phyloP scores from a whole-genome alignment of 2,329 filamentous ascomycete genomes.

The Ceratocystis eucalypticola region DNA sequence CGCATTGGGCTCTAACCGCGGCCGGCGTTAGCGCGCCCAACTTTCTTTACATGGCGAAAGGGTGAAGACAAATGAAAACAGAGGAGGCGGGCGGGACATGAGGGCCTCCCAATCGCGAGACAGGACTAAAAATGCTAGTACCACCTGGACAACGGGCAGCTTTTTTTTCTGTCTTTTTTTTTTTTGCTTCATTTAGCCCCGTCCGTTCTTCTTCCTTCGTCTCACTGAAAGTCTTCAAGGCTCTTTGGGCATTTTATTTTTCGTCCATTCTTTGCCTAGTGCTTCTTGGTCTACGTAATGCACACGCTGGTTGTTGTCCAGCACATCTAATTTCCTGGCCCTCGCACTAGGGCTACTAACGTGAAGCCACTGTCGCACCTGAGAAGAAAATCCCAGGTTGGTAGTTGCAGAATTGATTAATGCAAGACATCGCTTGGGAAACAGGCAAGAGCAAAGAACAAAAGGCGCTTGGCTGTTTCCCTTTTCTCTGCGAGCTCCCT shows the following conservation, averaged over 20 bases:
- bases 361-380: neutral
- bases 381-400: neutral
- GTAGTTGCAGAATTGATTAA: neutral
- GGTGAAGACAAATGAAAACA: neutral
- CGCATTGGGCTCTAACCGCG: slow-evolving; percentile 5
- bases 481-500: neutral
- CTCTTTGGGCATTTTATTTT: neutral
- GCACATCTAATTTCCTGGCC: neutral
- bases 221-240: neutral
- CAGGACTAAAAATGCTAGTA: neutral
- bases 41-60: neutral
- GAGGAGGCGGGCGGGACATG: neutral
- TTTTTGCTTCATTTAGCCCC: too few species aligned
- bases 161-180: too few species aligned
- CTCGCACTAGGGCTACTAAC: neutral
- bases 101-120: neutral
- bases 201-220: neutral
- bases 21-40: neutral
- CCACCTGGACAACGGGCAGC: too few species aligned
- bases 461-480: neutral
- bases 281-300: neutral
- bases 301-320: neutral
- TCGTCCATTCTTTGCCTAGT: neutral
- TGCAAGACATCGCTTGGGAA: neutral
- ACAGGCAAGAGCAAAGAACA: neutral